These are phyloP conservation scores for Eucalyptus curtisii DNA, from an alignment of 345 rosid species.

Conservation along the genomic window DNA sequence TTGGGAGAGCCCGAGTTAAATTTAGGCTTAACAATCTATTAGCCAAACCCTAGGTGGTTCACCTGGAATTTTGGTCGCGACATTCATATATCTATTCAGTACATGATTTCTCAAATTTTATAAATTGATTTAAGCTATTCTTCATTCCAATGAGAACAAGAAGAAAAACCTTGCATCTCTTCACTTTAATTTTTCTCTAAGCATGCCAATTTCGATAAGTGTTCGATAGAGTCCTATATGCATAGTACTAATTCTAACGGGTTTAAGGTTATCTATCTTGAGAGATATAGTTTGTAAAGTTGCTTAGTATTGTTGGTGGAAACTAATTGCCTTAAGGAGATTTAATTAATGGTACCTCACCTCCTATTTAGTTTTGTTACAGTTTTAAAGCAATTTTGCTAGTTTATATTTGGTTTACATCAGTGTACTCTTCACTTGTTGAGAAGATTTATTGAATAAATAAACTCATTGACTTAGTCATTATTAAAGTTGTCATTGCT, in stretches of 20 bases:
- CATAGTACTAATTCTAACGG: rapidly evolving
- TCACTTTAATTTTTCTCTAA: background rate
- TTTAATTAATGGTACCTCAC: background rate
- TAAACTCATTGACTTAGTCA: too few species aligned
- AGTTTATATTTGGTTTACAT: background rate
- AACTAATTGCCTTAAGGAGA: too few species aligned
- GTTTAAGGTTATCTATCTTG: background rate
- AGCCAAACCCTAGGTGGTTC: too few species aligned
- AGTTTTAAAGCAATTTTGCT: background rate
- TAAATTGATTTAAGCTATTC: background rate
- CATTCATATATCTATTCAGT: background rate
- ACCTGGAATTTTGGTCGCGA: too few species aligned
- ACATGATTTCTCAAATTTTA: background rate
- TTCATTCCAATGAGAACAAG: background rate
- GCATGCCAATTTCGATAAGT: rapidly evolving
- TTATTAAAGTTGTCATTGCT: too few species aligned
- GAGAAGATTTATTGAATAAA: too few species aligned
- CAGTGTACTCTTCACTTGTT: background rate
- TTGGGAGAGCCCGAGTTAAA: too few species aligned
- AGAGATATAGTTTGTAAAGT: background rate
- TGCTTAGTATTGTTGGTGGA: background rate
- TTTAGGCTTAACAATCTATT: too few species aligned
- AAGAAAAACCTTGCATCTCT: background rate
- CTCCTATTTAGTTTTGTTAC: background rate
- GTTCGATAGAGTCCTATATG: rapidly evolving